Base-by-base conservation (phyloP, 2,329 filamentous ascomycete genomes). In the Blumeria hordei region DNA sequence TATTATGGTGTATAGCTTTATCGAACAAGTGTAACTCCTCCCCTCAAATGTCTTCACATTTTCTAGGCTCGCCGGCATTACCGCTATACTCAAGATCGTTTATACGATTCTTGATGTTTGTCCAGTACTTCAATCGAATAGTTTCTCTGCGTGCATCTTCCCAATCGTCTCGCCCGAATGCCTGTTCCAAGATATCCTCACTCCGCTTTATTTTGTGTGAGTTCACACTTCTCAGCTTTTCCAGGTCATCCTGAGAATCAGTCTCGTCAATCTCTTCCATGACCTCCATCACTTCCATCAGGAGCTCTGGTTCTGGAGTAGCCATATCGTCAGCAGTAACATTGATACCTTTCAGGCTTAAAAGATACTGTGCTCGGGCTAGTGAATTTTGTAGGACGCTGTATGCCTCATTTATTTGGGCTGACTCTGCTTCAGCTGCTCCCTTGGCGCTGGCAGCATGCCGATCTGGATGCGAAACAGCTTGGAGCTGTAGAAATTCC, bases 401-500 rank as follows among this genome's bases (percentile, higher is more conserved):
- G 74, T 93, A 96, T 0, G 92, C 92, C 60, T 88, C 82, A 72
- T 96, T 96, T 67, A 96, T 88, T 32, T 78, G 75, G 7, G 86
- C 77, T 9, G 84, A 92, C n/a, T 81, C 72, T 0, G 80, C 83
- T 67, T 93, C 85, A 18, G 88, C 87, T 51, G 75, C 63, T 62
- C 69, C 61, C 69, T 81, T 72, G 67, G 72, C 64, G 66, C 72
- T 43, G 60, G 73, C 59, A 61, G 77, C 56, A 65, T 69, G 61
- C 59, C 63, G 59, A 66, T 92, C 85, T 0, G 85, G 85, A 67
- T 92, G 85, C 10, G 83, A 77, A 45, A 75, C 73, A 16, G 80
- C 77, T 69, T 98, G 92, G 0, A 95, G 76, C 57, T 78, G 76
- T 12, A 96, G 78, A 70, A 94, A 96, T 66, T 98, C 92, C 60